Percentiles rank a stretch among this genome's conserved stretches.
These are phyloP conservation scores for Pythium coloratum DNA, from an alignment of 352 stramenopile species.

Conservation along the genomic window DNA sequence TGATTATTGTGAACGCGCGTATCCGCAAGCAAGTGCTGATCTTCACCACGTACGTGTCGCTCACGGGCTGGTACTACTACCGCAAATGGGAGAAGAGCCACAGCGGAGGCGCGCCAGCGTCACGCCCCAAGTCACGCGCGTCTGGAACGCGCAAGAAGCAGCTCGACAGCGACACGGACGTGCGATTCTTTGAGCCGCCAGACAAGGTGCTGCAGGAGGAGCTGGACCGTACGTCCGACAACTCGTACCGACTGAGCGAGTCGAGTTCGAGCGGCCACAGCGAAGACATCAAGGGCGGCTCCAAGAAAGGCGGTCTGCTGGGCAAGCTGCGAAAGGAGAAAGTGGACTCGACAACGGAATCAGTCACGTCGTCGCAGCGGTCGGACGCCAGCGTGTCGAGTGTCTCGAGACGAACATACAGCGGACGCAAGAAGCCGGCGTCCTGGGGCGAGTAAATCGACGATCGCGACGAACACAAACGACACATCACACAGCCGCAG, in stretches of 20 bases:
- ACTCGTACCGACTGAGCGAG: slow-evolving; percentile 45
- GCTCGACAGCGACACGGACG: slow-evolving; percentile 16
- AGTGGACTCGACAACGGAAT: slow-evolving; percentile 6
- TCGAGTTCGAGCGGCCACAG: slow-evolving; percentile 53
- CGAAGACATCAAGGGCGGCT: slow-evolving; percentile 31
- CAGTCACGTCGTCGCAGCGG: neutral
- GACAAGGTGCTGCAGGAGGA: slow-evolving; percentile 21
- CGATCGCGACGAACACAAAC: neutral
- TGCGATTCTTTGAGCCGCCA: slow-evolving; percentile 25
- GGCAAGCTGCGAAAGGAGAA: slow-evolving; percentile 25
- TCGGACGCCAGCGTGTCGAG: slow-evolving; percentile 39
- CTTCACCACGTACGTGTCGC: slow-evolving; percentile 70
- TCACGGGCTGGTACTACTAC: slow-evolving; percentile 87
- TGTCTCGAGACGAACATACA: slow-evolving; percentile 54
- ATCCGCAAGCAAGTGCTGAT: slow-evolving; percentile 71
- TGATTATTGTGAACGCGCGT: slow-evolving; percentile 44
- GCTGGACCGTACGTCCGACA: slow-evolving; percentile 34
- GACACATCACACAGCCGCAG: neutral
- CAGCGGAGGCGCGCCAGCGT: slow-evolving; percentile 7
- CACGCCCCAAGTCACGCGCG: slow-evolving; percentile 15
- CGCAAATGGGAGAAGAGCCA: slow-evolving; percentile 72
- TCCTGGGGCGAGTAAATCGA: slow-evolving; percentile 64
- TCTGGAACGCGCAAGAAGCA: slow-evolving; percentile 8
- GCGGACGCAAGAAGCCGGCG: slow-evolving; percentile 74
- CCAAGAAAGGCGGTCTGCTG: slow-evolving; percentile 23